Base-by-base conservation (phyloP, 805 yeast species). In the Clavispora santaluciae region DNA sequence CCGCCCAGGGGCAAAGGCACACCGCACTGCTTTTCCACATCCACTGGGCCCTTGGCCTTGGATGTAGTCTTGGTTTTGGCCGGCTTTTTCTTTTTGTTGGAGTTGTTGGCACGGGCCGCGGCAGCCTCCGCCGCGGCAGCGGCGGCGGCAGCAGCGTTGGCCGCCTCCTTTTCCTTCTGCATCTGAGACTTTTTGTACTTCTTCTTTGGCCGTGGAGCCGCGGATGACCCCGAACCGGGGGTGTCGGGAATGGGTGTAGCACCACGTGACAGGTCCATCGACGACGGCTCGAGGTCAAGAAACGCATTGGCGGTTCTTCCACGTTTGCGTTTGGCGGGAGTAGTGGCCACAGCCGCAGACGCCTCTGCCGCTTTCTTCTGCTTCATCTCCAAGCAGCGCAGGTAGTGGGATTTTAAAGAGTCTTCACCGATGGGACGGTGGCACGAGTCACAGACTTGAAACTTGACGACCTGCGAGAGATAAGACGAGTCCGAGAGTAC, bases 21-120 rank as follows among this genome's bases (percentile, higher is more conserved):
- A 61, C 99, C 99, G 72, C 99, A 93, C 64, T 93, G 98, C 50
- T 78, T 79, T 56, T 89, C 95, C 36, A 89, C 95, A 60, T 89
- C 95, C 18, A 89, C 89, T 4, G 95, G 90, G 20, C 90, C 83
- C 63, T 86, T 76, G 43, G 81, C 72, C 61, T 84, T 81, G 36
- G 79, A 63, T 33, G 72, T 61, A 23, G 77, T 38, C 44, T 66
- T 68, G 12, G 64, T 59, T 36, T 62, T 60, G 11, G 61, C 48
- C 16, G 47, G 59, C 53, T 76, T 68, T 44, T 60, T 55, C 47
- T 63, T 64, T 45, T 58, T 60, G 3, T 37, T 37, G 11, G 37
- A 40, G 23, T 33, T 42, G 28, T 30, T 43, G 20, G 55, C 55
- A 5, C 53, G 43, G 4, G 40, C 42, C 15, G 46, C 44, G 7